Evolutionary conservation across 768 basidiomycete species (phyloP), one percentile per base, ranked within the genome.

Genomic region (Termitomyces eurrhizus): DNA sequence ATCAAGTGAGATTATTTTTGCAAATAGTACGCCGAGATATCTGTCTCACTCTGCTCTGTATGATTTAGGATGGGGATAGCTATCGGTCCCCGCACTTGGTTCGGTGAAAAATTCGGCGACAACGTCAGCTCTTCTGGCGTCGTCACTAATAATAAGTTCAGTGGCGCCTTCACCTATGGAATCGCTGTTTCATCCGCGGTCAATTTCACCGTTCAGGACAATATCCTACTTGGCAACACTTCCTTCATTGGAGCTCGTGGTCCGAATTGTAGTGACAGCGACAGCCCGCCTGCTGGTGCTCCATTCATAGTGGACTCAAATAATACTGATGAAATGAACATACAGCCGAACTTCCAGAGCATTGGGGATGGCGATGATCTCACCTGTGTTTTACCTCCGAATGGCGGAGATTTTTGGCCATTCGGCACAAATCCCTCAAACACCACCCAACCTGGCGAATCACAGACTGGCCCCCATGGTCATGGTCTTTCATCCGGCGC

Each of bases 81-180:
- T 33, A 80, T 92, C 16, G 90, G 91, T 9, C 88, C 91, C 9
- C 82, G 82, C 12, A 85, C 83, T 16, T 92, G 90, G 90, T 91
- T 90, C 60, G 87, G 85, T 3, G 73, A 80, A 63, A 67, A 71
- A 55, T 88, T 77, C 63, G 77, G 78, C 26, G 66, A 66, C 59
- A 82, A 80, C 58, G 85, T 86, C 61, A 78, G 82, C 66, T 81
- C 77, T 69, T 75, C 69, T 41, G 89, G 81, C 7, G 74, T 76
- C 6, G 84, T 90, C 24, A 65, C 73, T 18, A 73, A 82, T 68
- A 92, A 92, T 70, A 71, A 70, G 35, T 67, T 89, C 24, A 80
- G 81, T 12, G 88, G 87, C 6, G 87, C 88, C 9, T 90, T 93
- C 66, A 85, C 85, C 58, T 92, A 87, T 65, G 90, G 80, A 26